These are phyloP conservation scores for Colletotrichum incanum DNA, from an alignment of 2,329 filamentous ascomycete species.

Conservation along the genomic window DNA sequence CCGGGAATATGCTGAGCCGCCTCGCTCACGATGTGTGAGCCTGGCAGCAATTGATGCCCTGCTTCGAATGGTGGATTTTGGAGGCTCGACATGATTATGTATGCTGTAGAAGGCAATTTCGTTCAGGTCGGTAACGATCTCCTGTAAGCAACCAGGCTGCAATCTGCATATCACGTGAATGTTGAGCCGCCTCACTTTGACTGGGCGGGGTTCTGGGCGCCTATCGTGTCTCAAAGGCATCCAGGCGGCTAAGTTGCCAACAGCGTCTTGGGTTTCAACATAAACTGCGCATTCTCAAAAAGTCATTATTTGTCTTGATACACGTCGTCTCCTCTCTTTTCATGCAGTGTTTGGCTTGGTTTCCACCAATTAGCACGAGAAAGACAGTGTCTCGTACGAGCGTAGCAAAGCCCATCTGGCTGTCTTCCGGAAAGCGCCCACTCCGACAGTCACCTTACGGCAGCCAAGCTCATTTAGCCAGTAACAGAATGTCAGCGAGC, in stretches of 20 bases:
- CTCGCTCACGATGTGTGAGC: not conserved
- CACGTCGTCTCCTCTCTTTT: no score
- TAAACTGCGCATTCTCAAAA: not conserved
- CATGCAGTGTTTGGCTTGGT: no score
- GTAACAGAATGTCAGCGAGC: no score
- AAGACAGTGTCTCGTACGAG: no score
- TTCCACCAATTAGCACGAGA: no score
- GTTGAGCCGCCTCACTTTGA: not conserved
- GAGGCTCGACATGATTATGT: not conserved
- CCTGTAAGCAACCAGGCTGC: not conserved
- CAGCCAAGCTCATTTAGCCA: no score
- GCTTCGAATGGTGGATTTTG: not conserved
- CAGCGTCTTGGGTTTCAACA: not conserved
- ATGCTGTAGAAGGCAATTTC: not conserved
- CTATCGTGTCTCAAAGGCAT: not conserved
- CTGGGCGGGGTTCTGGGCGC: not conserved
- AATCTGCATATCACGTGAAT: not conserved
- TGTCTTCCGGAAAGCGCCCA: no score
- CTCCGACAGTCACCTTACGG: no score
- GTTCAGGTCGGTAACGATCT: no score
- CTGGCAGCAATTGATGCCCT: not conserved
- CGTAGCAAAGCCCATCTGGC: no score
- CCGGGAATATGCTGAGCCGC: not conserved
- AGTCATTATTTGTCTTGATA: no score
- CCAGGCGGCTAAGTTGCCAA: not conserved